Conservation (phyloP, 495 filamentous ascomycete species). For the Daldinia loculata region DNA sequence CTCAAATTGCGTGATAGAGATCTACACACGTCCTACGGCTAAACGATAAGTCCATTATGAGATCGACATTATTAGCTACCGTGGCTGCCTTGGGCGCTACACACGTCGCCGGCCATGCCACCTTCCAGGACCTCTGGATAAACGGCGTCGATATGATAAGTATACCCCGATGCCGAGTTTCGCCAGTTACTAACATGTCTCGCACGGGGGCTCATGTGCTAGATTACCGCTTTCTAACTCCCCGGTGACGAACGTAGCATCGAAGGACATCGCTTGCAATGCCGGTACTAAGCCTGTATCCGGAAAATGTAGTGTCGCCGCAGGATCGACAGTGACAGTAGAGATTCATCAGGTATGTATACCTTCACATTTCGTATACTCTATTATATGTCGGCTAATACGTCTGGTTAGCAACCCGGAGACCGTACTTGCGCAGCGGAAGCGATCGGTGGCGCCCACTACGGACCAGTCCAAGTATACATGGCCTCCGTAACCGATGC, state of each 20-base stretch:
- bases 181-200: conserved; percentile 10
- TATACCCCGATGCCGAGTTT: not conserved
- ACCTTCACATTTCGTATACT: not conserved
- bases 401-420: conserved; percentile 47
- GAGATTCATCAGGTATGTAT: conserved; percentile 61
- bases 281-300: conserved; percentile 46
- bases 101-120: conserved; percentile 56
- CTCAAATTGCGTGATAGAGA: conserved; percentile 26
- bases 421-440: conserved; percentile 55
- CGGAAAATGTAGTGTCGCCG: conserved; percentile 57
- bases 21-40: not conserved
- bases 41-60: conserved; percentile 46
- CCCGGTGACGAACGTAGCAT: conserved; percentile 54
- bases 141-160: conserved; percentile 60
- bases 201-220: conserved; percentile 52
- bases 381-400: not conserved
- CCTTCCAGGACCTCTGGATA: conserved; percentile 63
- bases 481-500: conserved; percentile 62
- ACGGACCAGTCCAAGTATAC: conserved; percentile 62
- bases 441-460: conserved; percentile 60
- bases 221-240: conserved; percentile 56
- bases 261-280: conserved; percentile 54
- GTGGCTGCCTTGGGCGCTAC: conserved; percentile 46
- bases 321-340: conserved; percentile 58
- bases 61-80: conserved; percentile 48